phyloP scores from a whole-genome alignment of 331 rosid genomes.

The Ulmus americana region DNA sequence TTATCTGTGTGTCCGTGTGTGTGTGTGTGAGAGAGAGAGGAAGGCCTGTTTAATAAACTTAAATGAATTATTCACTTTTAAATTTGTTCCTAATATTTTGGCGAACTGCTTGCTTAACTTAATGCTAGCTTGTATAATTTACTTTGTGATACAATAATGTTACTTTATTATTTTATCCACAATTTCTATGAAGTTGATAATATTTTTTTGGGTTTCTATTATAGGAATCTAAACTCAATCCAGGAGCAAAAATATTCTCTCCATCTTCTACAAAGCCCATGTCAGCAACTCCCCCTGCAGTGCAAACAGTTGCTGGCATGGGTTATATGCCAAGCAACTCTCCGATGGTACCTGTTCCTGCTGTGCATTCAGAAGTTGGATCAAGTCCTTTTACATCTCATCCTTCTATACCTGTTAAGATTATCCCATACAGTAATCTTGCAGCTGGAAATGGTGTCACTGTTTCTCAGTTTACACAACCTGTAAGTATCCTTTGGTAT shows the following conservation, averaged over 20 bases:
- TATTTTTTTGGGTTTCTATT: constrained; percentile 6
- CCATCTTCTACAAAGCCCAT: constrained; percentile 49
- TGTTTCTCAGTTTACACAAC: constrained; percentile 65
- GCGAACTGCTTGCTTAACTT: not conserved
- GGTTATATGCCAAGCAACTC: constrained; percentile 58
- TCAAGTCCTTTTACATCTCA: constrained; percentile 39
- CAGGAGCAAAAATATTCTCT: constrained; percentile 75
- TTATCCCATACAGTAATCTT: constrained; percentile 51
- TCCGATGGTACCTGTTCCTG: constrained; percentile 38
- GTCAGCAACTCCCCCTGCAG: constrained; percentile 27
- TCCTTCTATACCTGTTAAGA: constrained; percentile 56
- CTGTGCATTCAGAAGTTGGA: constrained; percentile 56
- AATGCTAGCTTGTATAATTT: constrained; percentile 6
- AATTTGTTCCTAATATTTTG: not conserved
- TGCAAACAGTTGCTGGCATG: constrained; percentile 53
- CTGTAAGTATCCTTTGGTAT: constrained; percentile 43
- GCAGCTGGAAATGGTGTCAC: constrained; percentile 54
- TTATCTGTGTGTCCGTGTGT: not conserved
- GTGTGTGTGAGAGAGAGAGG: not conserved
- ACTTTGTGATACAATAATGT: constrained; percentile 11
- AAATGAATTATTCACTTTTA: not conserved
- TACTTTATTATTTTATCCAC: not conserved
- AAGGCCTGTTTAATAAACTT: not conserved
- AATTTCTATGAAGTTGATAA: not conserved
- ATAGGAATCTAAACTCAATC: constrained; percentile 85